Percentiles rank a stretch among this genome's conserved stretches.
Evolutionary conservation across 192 early-diverging fungal genomes (phyloP).

Genomic region (Coemansia umbellata): DNA sequence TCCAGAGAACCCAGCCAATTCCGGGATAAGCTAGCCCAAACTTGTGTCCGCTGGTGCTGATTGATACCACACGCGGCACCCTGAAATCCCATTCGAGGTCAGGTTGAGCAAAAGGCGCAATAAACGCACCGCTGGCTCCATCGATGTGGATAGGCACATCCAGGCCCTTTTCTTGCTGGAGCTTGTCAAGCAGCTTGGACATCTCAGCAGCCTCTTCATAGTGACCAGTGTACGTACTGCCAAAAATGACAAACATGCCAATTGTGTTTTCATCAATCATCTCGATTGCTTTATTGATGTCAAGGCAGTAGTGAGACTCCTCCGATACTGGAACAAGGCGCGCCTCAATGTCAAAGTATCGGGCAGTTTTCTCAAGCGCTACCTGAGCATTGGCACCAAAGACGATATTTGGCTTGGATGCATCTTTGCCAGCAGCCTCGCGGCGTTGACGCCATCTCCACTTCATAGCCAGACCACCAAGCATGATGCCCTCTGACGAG

Average conservation of each 20-base stretch:
- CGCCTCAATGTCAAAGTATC: conserved; percentile 76
- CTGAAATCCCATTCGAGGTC: conserved; percentile 72
- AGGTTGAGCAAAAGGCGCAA: conserved; percentile 80
- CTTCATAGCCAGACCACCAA: conserved; percentile 75
- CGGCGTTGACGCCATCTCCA: conserved; percentile 66
- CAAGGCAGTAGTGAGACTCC: conserved; percentile 54
- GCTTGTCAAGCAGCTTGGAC: conserved; percentile 58
- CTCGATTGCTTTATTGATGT: conserved; percentile 60
- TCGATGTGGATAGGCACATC: conserved; percentile 83
- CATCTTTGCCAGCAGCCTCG: conserved; percentile 58
- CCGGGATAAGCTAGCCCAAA: conserved; percentile 82
- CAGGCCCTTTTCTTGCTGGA: conserved; percentile 58
- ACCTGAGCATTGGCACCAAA: conserved; percentile 76
- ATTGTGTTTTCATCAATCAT: conserved; percentile 84
- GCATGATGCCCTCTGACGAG: conserved; percentile 75
- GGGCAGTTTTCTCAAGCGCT: conserved; percentile 64
- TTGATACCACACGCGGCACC: conserved; percentile 66
- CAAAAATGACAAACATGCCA: conserved; percentile 72
- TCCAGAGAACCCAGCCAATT: conserved; percentile 82
- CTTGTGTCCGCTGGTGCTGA: conserved; percentile 84
- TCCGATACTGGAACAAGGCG: conserved; percentile 60
- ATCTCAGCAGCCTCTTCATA: conserved; percentile 72
- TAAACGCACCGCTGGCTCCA: conserved; percentile 78
- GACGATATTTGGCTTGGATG: conserved; percentile 73
- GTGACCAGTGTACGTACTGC: conserved; percentile 79